phyloP scores from a whole-genome alignment of 179 eudicot species.

The Sideroxylon spinosum region DNA sequence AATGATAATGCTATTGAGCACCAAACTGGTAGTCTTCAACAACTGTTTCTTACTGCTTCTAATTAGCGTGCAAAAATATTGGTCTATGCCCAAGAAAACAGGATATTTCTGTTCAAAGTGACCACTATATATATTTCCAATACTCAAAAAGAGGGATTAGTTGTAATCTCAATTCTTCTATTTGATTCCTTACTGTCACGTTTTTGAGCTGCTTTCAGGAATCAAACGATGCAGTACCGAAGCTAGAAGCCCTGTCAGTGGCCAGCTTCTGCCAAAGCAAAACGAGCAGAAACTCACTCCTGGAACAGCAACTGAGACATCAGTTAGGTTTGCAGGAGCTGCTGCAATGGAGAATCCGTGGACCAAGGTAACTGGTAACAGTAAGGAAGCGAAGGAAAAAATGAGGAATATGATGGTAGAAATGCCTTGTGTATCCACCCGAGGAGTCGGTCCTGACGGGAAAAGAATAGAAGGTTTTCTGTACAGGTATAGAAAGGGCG shows the following conservation, averaged over 20 bases:
- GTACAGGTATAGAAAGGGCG: constrained; percentile 29
- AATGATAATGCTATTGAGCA: too few species aligned
- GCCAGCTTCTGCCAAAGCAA: constrained; percentile 15
- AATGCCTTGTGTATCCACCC: constrained; percentile 34
- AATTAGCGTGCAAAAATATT: too few species aligned
- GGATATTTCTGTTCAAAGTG: too few species aligned
- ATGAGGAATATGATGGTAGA: constrained; percentile 20
- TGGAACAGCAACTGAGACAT: neutral
- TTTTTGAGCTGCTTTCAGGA: constrained; percentile 13
- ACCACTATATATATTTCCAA: too few species aligned
- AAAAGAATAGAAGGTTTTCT: constrained; percentile 29
- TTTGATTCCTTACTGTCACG: neutral
- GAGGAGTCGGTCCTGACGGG: constrained; percentile 27
- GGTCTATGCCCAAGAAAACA: too few species aligned
- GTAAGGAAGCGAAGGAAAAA: constrained; percentile 2
- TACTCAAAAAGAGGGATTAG: too few species aligned
- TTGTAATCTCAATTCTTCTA: neutral
- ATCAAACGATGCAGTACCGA: constrained; percentile 13
- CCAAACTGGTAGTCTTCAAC: too few species aligned
- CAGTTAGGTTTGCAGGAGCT: neutral
- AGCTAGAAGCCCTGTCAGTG: constrained; percentile 21
- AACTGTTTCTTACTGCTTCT: too few species aligned
- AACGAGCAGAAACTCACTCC: neutral
- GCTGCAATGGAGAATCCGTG: constrained; percentile 8
- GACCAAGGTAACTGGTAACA: neutral